phyloP scores from a whole-genome alignment of 2,329 filamentous ascomycete genomes.

The Aspergillus sp. region DNA sequence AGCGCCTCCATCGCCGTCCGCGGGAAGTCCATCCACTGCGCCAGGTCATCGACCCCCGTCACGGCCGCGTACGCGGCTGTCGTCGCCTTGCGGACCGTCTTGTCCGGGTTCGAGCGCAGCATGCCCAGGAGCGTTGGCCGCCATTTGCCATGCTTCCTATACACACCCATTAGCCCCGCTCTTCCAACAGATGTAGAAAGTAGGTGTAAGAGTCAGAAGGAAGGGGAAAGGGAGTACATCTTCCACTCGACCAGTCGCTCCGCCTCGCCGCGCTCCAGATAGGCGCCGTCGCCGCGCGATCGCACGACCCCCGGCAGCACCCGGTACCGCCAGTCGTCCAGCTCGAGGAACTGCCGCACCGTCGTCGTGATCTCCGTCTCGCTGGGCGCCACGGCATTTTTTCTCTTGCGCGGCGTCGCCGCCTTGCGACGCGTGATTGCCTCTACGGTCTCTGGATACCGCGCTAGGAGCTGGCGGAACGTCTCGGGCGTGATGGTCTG shows the following conservation, averaged over 20 bases:
- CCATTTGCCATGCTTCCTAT: conserved; percentile 39
- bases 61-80: conserved; percentile 25
- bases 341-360: conserved; percentile 22
- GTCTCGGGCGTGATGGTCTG: conserved; percentile 26
- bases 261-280: conserved; percentile 35
- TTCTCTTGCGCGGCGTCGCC: conserved; percentile 2
- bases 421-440: conserved; percentile 24
- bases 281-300: conserved; percentile 10
- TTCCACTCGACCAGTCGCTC: conserved; percentile 45
- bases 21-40: conserved; percentile 21
- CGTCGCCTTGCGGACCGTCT: conserved; percentile 26
- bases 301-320: conserved; percentile 23
- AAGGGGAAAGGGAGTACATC: conserved; percentile 28
- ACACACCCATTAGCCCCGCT: not conserved
- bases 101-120: conserved; percentile 35
- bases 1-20: conserved; percentile 32
- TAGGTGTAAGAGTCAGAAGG: not conserved
- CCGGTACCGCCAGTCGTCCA: conserved; percentile 42
- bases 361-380: not conserved
- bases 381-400: not conserved
- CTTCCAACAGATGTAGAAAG: too few relatives aligned
- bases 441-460: conserved; percentile 26
- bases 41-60: conserved; percentile 8
- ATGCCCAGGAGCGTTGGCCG: conserved; percentile 42
- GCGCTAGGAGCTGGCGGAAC: conserved; percentile 26